Evolutionary conservation across 768 basidiomycete species (phyloP), one percentile per base, ranked within the genome.

Genomic region (Dioszegia crocea): DNA sequence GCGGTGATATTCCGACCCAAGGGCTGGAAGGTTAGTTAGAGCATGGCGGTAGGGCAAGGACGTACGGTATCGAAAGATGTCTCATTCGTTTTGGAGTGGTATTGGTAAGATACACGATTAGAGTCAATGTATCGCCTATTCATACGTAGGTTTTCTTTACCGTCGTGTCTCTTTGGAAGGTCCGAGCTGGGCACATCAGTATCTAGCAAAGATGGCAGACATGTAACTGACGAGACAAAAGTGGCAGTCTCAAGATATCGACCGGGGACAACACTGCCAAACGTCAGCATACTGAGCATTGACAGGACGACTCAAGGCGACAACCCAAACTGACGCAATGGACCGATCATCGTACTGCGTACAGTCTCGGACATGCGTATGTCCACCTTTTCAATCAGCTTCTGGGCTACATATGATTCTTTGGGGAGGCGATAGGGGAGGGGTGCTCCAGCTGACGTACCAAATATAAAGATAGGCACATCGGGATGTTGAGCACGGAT

Each of bases 241-340:
- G 89, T 90, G 54, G 93, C 80, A 10, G 91, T 96, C 78, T 96
- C 92, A 86, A 94, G 88, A 72, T 93, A 94, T 23, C 89, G 80
- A 17, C 92, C 75, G 0, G 70, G 69, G 12, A 73, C 73, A 12
- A 76, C 38, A 23, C 51, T 61, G 24, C 71, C 71, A 56, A 14
- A 54, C 19, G 38, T 24, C 21, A 27, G 16, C 41, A 3, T 40
- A 39, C 31, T 26, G 16, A 21, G 12, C 26, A 16, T 40, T 26
- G 9, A 57, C 27, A 6, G 8, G 16, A 6, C 5, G n/a, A 43
- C 6, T 33, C 33, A 19, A 17, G 6, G 40, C 9, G 16, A 43
- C 23, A 11, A 52, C 6, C 38, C 16, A 14, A 26, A 63, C 88
- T 87, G 68, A 90, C 88, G 60, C 92, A 72, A 91, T 89, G 0